Base-by-base conservation (phyloP, 2,329 filamentous ascomycete genomes). In the Pseudocercospora ulei region DNA sequence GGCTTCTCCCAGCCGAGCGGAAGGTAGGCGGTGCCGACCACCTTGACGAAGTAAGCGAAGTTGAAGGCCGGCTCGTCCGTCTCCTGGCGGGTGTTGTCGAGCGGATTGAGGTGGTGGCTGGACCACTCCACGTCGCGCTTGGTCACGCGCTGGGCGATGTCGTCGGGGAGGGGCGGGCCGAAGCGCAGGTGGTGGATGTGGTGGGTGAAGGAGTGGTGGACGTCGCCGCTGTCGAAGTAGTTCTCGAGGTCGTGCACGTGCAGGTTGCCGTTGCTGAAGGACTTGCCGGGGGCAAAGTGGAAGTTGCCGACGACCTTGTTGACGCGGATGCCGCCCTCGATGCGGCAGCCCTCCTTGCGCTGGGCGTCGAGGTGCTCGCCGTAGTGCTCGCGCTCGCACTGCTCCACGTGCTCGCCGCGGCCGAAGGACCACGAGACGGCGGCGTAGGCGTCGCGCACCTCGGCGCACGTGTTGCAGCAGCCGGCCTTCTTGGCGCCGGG, bases 31-130 rank as follows among this genome's bases (percentile, higher is more conserved):
- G 90, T 98, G 2, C 83, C 85, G 19, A 98, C 90, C 41, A 98
- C 90, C 71, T 98, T 98, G 64, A 98, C 73, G 64, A 98, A 98
- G 70, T 98, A 98, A 85, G 96, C 94, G 64, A 80, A 98, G 69
- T 95, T 98, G 71, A 73, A 95, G 49, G 82, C 82, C 51, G 84
- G 75, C 56, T 95, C 86, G 22, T 73, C 68, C 2, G 85, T 92
- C 36, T 71, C 65, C 68, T 96, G 86, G 48, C 73, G 67, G 3
- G 80, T 82, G 37, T 73, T 71, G 57, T 98, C 92, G 3, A 98
- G 75, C 3, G 90, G 90, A 63, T 96, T 95, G 51, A 84, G 65
- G 62, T 96, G 86, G 64, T 94, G 83, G 63, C 85, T 87, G 7
- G 82, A 85, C 84, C 84, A 94, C 44, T 68, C 72, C 57, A 65